Evolutionary conservation across 371 early-diverging fungal genomes (phyloP), one percentile per base, ranked within the genome.

Genomic region (Circinella umbellata): DNA sequence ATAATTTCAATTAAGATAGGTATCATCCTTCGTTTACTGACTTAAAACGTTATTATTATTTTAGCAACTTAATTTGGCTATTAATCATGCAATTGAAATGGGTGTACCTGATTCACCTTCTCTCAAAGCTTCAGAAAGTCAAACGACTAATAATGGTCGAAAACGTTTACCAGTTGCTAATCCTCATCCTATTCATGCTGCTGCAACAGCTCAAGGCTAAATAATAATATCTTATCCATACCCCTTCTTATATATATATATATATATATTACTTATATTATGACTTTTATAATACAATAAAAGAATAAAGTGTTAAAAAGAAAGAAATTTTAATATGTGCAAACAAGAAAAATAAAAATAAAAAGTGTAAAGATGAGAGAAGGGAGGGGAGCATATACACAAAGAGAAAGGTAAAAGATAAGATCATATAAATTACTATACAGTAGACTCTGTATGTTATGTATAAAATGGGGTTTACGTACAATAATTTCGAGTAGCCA

Each of bases 11-110:
- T n/a, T n/a, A n/a, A n/a, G n/a, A n/a, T n/a, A n/a, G n/a, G n/a
- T n/a, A n/a, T n/a, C n/a, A n/a, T n/a, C n/a, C n/a, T n/a, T n/a
- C n/a, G n/a, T n/a, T n/a, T n/a, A n/a, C 9, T 9, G 6, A 6
- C 6, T 42, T 1, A 42, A 2, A 11, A 11, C 42, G 3, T 42
- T 11, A 42, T 42, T 11, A 6, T 42, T 42, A 42, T 42, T 42
- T 42, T 74, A 84, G 84, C 78, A 81, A 13, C 65, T 81, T 14
- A 80, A 84, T 59, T 66, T 84, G 63, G 84, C 78, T n/a, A 77
- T 84, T 55, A 76, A 76, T 39, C 84, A 81, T 75, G 81, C 84
- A 3, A 71, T 75, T 59, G 84, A 84, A 38, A 62, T 82, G 10
- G 82, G 82, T 42, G 79, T 82, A 0, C 82, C 78, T 18, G 65